Evolutionary conservation across 306 rosid genomes (phyloP).

Genomic region (Cicer judaicum): DNA sequence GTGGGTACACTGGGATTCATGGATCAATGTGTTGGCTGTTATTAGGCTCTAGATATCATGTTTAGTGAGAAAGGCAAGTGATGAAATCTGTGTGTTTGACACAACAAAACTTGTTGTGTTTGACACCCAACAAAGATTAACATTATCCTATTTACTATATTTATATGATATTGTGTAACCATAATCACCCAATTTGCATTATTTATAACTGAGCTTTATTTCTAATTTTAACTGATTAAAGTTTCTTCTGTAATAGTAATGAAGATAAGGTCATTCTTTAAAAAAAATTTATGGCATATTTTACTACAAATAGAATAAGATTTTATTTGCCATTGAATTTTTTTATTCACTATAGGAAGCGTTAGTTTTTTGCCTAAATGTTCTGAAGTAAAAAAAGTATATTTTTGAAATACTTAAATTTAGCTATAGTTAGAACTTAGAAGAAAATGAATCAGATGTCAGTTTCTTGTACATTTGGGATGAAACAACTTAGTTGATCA

Average conservation of each 20-base stretch:
- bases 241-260: background rate
- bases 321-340: conserved; percentile 27
- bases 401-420: background rate
- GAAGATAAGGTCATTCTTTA: conserved; percentile 4
- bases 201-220: background rate
- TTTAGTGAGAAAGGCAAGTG: background rate
- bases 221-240: background rate
- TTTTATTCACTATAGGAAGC: conserved; percentile 9
- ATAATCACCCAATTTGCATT: background rate
- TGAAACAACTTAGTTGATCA: background rate
- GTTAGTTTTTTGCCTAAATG: conserved; percentile 19
- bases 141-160: background rate
- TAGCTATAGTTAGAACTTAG: background rate
- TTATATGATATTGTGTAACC: conserved; percentile 16
- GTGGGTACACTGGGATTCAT: background rate
- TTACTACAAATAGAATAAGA: background rate
- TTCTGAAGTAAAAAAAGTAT: background rate
- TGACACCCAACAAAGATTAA: background rate
- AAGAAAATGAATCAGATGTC: conserved; percentile 22
- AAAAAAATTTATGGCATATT: background rate
- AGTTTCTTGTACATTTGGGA: conserved; percentile 29
- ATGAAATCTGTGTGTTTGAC: background rate
- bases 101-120: background rate
- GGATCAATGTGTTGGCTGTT: background rate
- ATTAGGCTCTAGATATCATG: background rate